Base-by-base conservation (phyloP, 768 basidiomycete species). In the Mycena amicta region DNA sequence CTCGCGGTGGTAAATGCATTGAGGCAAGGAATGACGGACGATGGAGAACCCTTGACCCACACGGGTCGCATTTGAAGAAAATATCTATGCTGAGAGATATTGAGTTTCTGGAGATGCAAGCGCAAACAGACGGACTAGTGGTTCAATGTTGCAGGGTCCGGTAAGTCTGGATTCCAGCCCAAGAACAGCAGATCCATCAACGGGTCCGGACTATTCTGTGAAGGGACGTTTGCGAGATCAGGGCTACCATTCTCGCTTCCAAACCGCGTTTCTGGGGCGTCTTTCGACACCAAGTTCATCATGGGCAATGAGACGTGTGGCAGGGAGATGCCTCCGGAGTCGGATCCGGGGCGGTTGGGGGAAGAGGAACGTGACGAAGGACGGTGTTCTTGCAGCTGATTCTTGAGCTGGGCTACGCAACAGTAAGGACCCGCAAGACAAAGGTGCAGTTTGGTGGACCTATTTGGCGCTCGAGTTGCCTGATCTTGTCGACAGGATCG, bases 31-130 rank as follows among this genome's bases (percentile, higher is more conserved):
- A 92, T 8, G 89, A 87, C 13, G 88, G 84, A 11, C 85, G 84
- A 69, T 96, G 93, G 31, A 97, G 76, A 51, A 95, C 86, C 46
- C 91, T 84, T 25, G 93, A 88, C 46, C 90, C 86, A 67, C 92
- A 93, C 41, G 93, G 93, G 70, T 95, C 93, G 66, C 87, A 88
- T 68, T 85, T 84, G 73, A 96, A 97, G 74, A 94, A 97, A 12
- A 90, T 78, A 31, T 94, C 91, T 67, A 96, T 84, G 60, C 92
- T 94, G 64, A 15, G 56, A 39, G 57, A 59, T 20, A 45, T 20
- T n/a, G 50, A 39, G 60, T 53, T 30, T 51, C 49, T 50, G 51
- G 41, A 29, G 41, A 53, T 49, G 52, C 45, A n/a, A n/a, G 51
- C 22, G 22, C 16, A 67, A 15, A 51, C 20, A 52, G n/a, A 77